Conservation (phyloP, 148 eudicot genomes). For the Fallopia convolvulus region DNA sequence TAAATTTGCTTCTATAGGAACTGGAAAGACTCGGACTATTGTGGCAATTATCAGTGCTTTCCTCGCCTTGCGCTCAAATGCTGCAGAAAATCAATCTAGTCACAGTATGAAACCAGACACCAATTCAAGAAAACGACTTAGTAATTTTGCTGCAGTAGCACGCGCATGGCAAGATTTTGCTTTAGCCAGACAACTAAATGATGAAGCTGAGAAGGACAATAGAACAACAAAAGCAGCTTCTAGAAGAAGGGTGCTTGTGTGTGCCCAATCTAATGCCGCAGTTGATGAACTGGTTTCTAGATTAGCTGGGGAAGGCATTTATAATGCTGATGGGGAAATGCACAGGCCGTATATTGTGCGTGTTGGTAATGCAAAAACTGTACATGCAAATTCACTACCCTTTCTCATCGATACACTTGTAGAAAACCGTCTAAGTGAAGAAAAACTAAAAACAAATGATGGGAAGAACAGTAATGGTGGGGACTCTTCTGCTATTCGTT, state of each 20-base stretch:
- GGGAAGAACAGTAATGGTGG: slow-evolving; percentile 29
- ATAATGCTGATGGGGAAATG: slow-evolving; percentile 70
- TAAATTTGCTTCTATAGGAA: slow-evolving; percentile 41
- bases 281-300: slow-evolving; percentile 96
- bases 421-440: slow-evolving; percentile 69
- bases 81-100: slow-evolving; percentile 30
- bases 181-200: slow-evolving; percentile 69
- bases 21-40: slow-evolving; percentile 91
- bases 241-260: slow-evolving; percentile 79
- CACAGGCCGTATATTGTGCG: slow-evolving; percentile 96
- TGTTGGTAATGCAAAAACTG: slow-evolving; percentile 92
- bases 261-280: slow-evolving; percentile 99
- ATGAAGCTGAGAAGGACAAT: slow-evolving; percentile 34
- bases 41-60: slow-evolving; percentile 86
- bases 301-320: slow-evolving; percentile 78
- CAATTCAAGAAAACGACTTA: slow-evolving; percentile 32
- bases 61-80: slow-evolving; percentile 39
- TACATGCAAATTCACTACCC: slow-evolving; percentile 85
- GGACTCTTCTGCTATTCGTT: slow-evolving; percentile 56
- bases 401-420: slow-evolving; percentile 92
- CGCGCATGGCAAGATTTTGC: slow-evolving; percentile 99
- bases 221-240: slow-evolving; percentile 29
- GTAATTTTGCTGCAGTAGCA: slow-evolving; percentile 83
- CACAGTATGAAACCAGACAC: slow-evolving; percentile 27
- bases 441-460: slow-evolving; percentile 33